A percentile compares a stretch with the other conserved stretches of the same genome.
Conservation (phyloP, 345 rosid species). For the Syzygium aromaticum region DNA sequence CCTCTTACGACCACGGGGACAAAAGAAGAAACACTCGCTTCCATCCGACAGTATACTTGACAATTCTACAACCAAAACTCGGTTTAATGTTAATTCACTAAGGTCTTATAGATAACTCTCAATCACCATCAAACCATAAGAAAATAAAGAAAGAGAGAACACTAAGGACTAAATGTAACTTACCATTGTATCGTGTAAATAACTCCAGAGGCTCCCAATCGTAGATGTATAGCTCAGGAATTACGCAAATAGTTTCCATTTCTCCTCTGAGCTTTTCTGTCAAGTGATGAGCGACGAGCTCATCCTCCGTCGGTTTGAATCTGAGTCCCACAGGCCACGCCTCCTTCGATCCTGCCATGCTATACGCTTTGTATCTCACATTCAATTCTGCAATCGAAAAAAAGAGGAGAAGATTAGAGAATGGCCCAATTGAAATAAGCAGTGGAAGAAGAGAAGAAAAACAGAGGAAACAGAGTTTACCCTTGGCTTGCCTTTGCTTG, state of each 20-base stretch:
- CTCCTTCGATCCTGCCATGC: neutral
- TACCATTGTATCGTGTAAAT: neutral
- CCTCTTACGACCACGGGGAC: neutral
- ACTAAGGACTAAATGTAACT: too few species aligned
- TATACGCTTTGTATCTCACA: neutral
- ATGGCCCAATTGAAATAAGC: too few species aligned
- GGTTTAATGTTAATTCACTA: neutral
- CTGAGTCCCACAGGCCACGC: neutral
- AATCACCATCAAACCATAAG: neutral
- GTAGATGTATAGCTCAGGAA: constrained; percentile 2
- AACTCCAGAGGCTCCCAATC: neutral
- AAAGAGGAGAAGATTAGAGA: too few species aligned
- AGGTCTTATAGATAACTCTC: neutral
- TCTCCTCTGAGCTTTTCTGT: neutral
- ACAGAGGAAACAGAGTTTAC: neutral
- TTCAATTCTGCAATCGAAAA: too few species aligned
- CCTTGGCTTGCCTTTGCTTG: neutral
- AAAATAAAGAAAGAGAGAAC: neutral
- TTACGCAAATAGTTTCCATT: neutral
- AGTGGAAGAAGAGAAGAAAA: neutral
- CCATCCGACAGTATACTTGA: neutral
- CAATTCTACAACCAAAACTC: neutral
- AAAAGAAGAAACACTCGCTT: neutral
- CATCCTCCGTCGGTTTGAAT: neutral
- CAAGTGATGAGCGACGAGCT: neutral